Evolutionary conservation across 2,329 filamentous ascomycete genomes (phyloP), one percentile per base, ranked within the genome.

Genomic region (Colletotrichum magnum): DNA sequence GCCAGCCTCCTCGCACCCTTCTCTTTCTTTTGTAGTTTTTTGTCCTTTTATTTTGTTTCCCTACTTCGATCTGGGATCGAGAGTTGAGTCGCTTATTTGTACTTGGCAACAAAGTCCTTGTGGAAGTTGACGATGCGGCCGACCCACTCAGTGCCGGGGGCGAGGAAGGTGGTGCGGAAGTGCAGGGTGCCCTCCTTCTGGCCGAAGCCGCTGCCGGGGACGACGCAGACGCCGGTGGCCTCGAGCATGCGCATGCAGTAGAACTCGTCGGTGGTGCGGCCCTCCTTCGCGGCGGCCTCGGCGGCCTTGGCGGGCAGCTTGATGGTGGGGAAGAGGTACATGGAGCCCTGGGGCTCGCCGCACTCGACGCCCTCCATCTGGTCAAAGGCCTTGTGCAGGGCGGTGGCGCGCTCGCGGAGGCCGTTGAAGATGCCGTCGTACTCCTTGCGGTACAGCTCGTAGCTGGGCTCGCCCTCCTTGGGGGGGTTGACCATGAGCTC

Each of bases 311-410:
- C 75, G 2, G 96, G 89, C 26, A 99, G 86, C 41, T 86, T 90
- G 83, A 99, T 97, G 75, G 94, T 96, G 26, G 96, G 96, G 89
- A 98, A 99, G 76, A 99, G 92, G 85, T 99, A 99, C 96, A 99
- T 99, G 79, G 93, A 92, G 70, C 96, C 96, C 88, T 97, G 93
- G 64, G 96, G 96, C 74, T 90, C 87, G 76, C 93, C 92, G 83
- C 95, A 97, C 79, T 95, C 89, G 68, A 99, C 95, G 68, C 96
- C 96, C 82, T 98, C 95, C 96, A 99, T 98, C 78, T 94, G 84
- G 80, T 90, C 86, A 83, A 99, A 99, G 32, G 95, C 95, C 76
- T 94, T 88, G 83, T 97, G 96, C 58, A 99, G 87, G 6, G 96
- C 95, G 68, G 86, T 88, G 47, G 96, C 96, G 73, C 96, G 92